phyloP scores from a whole-genome alignment of 2,329 filamentous ascomycete species.

The Fusarium tupiense region DNA sequence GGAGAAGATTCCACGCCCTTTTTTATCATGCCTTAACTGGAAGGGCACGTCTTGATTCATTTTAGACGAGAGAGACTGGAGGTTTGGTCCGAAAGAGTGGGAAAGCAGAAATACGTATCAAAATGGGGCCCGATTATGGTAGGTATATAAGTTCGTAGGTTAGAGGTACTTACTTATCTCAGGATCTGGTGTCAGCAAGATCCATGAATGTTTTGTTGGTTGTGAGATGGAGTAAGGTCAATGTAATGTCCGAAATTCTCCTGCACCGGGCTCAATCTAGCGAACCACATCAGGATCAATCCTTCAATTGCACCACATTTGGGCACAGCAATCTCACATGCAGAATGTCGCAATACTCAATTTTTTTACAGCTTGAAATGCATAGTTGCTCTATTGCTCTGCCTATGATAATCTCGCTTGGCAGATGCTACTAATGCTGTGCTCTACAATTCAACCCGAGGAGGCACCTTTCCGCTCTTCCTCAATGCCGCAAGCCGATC shows the following conservation, averaged over 20 bases:
- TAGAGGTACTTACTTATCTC: background rate
- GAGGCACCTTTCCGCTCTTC: conserved; percentile 40
- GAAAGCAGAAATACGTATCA: background rate
- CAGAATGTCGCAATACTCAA: background rate
- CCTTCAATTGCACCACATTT: background rate
- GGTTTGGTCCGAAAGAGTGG: background rate
- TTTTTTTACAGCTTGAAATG: background rate
- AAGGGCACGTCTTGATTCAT: conserved; percentile 36
- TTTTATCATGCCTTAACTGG: conserved; percentile 45
- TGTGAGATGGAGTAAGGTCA: background rate
- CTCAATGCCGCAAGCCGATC: conserved; percentile 48
- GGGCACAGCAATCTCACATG: background rate
- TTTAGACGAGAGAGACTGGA: background rate
- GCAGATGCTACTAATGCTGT: background rate
- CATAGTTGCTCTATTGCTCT: background rate
- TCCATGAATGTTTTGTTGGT: background rate
- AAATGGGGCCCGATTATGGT: background rate
- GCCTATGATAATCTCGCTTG: background rate
- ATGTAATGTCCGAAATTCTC: conserved; percentile 28
- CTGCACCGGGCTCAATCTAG: conserved; percentile 2
- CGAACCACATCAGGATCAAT: background rate
- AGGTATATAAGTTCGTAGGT: background rate
- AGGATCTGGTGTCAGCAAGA: conserved; percentile 2
- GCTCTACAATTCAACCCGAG: conserved; percentile 49
- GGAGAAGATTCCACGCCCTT: conserved; percentile 59